These are phyloP conservation scores for Hordeum marinum DNA, from an alignment of 176 grass and related monocot species.

Conservation along the genomic window DNA sequence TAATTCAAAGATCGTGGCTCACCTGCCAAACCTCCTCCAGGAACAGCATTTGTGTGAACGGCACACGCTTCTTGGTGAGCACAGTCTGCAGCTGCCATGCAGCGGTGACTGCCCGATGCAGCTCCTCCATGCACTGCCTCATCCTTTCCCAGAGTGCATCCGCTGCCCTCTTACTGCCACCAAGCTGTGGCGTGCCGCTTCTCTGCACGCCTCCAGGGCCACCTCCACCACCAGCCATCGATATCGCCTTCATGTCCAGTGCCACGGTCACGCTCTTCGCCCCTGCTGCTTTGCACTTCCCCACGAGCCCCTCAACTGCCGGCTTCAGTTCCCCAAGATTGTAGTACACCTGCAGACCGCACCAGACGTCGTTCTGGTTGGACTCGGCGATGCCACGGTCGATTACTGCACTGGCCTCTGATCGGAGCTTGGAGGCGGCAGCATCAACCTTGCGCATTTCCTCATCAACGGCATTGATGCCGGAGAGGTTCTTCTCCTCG, in stretches of 20 bases:
- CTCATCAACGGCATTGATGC: constrained; percentile 80
- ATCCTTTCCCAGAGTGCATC: constrained; percentile 95
- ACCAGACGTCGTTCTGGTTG: constrained; percentile 98
- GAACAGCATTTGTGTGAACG: constrained; percentile 92
- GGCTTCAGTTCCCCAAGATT: constrained; percentile 88
- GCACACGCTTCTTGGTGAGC: constrained; percentile 90
- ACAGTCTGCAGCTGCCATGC: constrained; percentile 95
- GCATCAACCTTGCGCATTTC: constrained; percentile 80
- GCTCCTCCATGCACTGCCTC: constrained; percentile 88
- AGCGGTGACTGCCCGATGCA: constrained; percentile 63
- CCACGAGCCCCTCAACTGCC: constrained; percentile 66
- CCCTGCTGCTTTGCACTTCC: constrained; percentile 62
- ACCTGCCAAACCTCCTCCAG: constrained; percentile 99
- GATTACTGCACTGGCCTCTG: constrained; percentile 63
- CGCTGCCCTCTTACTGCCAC: constrained; percentile 72
- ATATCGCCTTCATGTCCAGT: constrained; percentile 97
- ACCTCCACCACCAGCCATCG: constrained; percentile 44
- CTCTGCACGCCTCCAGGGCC: constrained; percentile 95
- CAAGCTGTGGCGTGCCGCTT: constrained; percentile 92
- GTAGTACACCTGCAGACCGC: constrained; percentile 93
- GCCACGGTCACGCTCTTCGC: constrained; percentile 71
- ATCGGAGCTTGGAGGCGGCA: constrained; percentile 54
- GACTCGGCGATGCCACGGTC: constrained; percentile 68
- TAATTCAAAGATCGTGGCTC: constrained; percentile 12
- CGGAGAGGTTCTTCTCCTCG: constrained; percentile 76